phyloP scores from a whole-genome alignment of 2,329 filamentous ascomycete species.

The Colletotrichum sp. region DNA sequence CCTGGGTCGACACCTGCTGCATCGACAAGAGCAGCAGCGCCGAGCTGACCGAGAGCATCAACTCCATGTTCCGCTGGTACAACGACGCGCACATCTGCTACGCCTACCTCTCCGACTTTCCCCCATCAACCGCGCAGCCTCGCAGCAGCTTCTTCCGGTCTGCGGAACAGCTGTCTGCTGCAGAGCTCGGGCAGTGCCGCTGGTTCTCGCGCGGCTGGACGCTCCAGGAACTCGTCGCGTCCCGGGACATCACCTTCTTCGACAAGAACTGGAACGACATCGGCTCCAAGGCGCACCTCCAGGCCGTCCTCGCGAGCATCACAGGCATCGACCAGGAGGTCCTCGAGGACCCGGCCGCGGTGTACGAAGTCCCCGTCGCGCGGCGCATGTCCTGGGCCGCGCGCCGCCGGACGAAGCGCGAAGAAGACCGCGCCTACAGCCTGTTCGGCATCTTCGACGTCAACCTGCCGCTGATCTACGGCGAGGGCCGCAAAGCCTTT shows the following conservation, averaged over 20 bases:
- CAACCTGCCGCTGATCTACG: background rate
- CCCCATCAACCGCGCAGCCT: background rate
- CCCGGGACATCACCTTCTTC: background rate
- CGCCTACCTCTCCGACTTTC: background rate
- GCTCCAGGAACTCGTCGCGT: background rate
- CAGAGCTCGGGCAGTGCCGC: background rate
- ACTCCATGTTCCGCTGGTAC: slow-evolving; percentile 34
- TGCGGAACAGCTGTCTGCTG: background rate
- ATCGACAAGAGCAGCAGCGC: background rate
- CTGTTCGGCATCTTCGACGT: background rate
- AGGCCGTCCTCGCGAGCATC: background rate
- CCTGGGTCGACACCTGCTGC: background rate
- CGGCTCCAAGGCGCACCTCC: background rate
- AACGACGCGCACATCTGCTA: slow-evolving; percentile 24
- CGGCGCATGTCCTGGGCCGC: background rate
- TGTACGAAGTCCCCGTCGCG: background rate
- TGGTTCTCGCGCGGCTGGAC: background rate
- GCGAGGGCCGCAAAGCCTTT: background rate
- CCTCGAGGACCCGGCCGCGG: background rate
- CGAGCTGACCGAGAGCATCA: slow-evolving; percentile 26
- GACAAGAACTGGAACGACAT: background rate
- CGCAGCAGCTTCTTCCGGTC: background rate
- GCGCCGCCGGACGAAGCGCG: background rate
- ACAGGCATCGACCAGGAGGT: background rate
- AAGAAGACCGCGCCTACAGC: background rate